These are phyloP conservation scores for Dothistroma septosporum DNA, from an alignment of 2,329 filamentous ascomycete species.

Conservation along the genomic window DNA sequence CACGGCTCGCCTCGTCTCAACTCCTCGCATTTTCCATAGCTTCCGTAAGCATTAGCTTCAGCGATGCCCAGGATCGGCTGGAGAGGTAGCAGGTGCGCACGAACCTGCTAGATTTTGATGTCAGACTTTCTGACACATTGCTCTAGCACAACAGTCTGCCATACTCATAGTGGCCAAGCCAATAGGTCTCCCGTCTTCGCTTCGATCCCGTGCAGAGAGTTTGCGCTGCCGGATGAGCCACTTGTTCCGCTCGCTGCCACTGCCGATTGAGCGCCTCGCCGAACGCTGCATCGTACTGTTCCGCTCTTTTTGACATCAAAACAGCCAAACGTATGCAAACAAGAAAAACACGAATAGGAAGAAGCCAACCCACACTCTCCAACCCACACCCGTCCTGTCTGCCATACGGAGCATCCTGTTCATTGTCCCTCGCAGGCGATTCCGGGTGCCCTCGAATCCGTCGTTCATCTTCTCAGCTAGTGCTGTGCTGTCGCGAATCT, in stretches of 20 bases:
- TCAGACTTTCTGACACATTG: too few species aligned
- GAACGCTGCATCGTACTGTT: constrained; percentile 1
- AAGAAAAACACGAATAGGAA: constrained; percentile 76
- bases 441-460: constrained; percentile 77
- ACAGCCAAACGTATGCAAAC: constrained; percentile 92
- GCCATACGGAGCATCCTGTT: constrained; percentile 96
- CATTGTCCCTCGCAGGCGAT: constrained; percentile 86
- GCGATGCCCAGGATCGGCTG: too few species aligned
- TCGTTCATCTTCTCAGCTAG: constrained; percentile 96
- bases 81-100: too few species aligned
- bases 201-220: neutral
- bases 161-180: too few species aligned
- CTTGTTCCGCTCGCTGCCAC: neutral
- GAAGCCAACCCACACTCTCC: constrained; percentile 90
- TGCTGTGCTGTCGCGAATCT: constrained; percentile 84
- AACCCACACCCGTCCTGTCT: constrained; percentile 86
- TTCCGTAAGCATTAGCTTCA: too few species aligned
- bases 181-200: too few species aligned
- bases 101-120: too few species aligned
- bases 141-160: too few species aligned
- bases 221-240: neutral
- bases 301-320: constrained; percentile 15
- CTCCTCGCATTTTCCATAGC: too few species aligned
- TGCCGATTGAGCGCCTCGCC: neutral
- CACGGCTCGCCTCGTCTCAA: too few species aligned